A percentile compares a stretch with the other conserved stretches of the same genome.
Evolutionary conservation across 176 grass and related monocot species (phyloP).

Genomic region (Phoenix dactylifera): DNA sequence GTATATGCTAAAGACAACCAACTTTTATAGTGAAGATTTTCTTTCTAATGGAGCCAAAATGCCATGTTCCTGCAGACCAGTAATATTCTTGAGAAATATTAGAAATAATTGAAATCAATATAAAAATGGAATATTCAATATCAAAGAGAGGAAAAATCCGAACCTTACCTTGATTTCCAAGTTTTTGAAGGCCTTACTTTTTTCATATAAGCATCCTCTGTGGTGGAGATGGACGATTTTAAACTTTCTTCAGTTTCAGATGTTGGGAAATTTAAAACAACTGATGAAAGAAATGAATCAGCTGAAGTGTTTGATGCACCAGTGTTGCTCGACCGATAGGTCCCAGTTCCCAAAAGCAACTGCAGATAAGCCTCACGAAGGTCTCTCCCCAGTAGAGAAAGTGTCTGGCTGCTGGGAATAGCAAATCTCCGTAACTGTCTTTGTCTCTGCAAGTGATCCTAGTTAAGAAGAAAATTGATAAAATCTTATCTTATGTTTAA

Average conservation of each 20-base stretch:
- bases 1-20: no score
- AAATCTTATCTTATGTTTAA: neutral
- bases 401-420: no score
- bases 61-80: no score
- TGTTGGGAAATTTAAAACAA: conserved; percentile 66
- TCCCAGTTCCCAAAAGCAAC: conserved; percentile 60
- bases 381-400: no score
- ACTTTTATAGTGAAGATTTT: no score
- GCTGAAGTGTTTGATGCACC: conserved; percentile 56
- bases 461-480: conserved; percentile 18
- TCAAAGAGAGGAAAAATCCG: neutral
- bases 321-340: conserved; percentile 44
- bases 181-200: conserved; percentile 32
- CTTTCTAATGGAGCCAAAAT: no score
- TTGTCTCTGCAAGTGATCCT: conserved; percentile 40
- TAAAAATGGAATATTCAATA: neutral
- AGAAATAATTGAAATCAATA: neutral
- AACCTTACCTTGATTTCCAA: conserved; percentile 52
- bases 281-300: conserved; percentile 78
- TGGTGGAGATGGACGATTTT: conserved; percentile 42
- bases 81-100: neutral
- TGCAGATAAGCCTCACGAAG: conserved; percentile 42
- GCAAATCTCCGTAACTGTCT: conserved; percentile 18
- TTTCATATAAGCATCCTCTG: conserved; percentile 26
- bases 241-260: conserved; percentile 55